Evolutionary conservation across 2,329 filamentous ascomycete genomes (phyloP), one percentile per base, ranked within the genome.

Genomic region (Alternaria gansuensis): DNA sequence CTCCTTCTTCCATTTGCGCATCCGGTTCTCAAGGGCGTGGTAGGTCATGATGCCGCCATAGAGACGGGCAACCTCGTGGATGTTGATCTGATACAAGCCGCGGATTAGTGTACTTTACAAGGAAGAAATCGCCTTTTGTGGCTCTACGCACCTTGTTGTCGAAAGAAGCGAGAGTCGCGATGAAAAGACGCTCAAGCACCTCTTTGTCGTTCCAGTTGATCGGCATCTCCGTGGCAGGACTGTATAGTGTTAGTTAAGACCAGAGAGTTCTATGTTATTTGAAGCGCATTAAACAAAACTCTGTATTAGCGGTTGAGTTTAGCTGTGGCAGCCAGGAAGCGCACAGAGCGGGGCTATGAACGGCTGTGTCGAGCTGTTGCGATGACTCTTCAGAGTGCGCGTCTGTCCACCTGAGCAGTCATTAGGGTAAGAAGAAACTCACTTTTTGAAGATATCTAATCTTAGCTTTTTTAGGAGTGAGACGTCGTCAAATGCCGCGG

Each of bases 21-120:
- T 78, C 3, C 77, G 78, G 41, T 77, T 76, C 59, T 84, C 79
- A 24, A 85, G 77, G 0, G 82, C 73, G 59, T 83, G 75, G 70
- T 82, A 83, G 0, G 80, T 83, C 0, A 81, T 80, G 0, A 77
- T 79, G 7, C 76, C 64, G 1, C 80, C 81, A 62, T 81, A 85
- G 51, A 81, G 69, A 2, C 68, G 64, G 0, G 82, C 82, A 24
- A 83, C 78, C 3, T 74, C 69, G 2, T 65, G 67, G 64, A 80
- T 78, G 56, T 84, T 78, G 23, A 83, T 73, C 83, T 85, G 40
- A 2, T 5, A 26, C 2, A 14, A 48, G 5, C 2, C 3, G 37
- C 8, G 17, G 37, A 17, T 17, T 26, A n/a, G 60, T 65, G 11
- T 31, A 65, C 55, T 43, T 24, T 44, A 26, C 29, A 31, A 31